phyloP scores from a whole-genome alignment of 306 rosid genomes.

The Quercus suber region DNA sequence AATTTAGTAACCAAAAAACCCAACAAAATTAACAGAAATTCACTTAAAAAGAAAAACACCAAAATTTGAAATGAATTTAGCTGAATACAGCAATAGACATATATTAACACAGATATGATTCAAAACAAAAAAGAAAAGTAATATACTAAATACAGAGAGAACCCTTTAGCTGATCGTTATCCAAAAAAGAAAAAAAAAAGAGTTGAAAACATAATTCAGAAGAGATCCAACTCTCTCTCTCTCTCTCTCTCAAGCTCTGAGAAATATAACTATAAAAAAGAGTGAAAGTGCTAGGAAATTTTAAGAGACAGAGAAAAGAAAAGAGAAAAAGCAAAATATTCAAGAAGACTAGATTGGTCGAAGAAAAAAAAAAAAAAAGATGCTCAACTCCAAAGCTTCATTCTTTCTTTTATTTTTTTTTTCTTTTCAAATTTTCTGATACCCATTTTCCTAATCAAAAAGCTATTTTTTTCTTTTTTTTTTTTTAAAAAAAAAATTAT shows the following conservation, averaged over 20 bases:
- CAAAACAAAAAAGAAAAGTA: neutral
- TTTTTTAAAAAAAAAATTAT: neutral
- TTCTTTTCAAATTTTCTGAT: neutral
- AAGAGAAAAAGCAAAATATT: constrained; percentile 26
- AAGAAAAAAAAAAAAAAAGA: constrained; percentile 18
- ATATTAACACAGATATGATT: neutral
- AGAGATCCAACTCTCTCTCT: neutral
- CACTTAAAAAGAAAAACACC: neutral
- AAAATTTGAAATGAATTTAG: neutral
- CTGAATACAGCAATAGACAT: neutral
- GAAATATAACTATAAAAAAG: neutral
- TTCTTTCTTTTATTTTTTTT: neutral
- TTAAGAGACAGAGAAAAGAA: neutral
- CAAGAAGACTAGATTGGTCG: constrained; percentile 4
- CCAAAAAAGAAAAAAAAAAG: neutral
- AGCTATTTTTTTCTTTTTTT: neutral
- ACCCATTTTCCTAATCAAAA: constrained; percentile 21
- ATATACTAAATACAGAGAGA: neutral
- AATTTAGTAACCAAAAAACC: neutral
- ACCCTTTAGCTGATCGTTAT: neutral
- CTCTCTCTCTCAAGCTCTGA: neutral
- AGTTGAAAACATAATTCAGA: neutral
- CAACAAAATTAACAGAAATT: neutral
- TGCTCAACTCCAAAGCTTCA: constrained; percentile 36
- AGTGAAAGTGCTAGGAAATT: neutral